Evolutionary conservation across 257 asterid genomes (phyloP), one percentile per base, ranked within the genome.

Genomic region (Coffea canephora): DNA sequence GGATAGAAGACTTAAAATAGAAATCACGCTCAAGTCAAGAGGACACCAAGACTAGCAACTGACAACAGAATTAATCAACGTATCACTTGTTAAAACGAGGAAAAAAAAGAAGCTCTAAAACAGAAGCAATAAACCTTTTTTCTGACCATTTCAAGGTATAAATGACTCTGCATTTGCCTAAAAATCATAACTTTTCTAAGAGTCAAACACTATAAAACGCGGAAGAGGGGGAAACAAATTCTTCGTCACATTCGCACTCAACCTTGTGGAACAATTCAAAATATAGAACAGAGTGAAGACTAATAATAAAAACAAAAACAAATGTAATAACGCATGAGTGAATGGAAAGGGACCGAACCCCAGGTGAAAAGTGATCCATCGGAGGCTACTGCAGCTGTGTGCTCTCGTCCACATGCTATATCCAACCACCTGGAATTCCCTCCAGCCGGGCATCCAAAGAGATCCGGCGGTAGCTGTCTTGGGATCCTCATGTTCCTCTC

Each of bases 311-410:
- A 48, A 57, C 27, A 66, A 15, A 21, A 48, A 57, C 27, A 27
- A 66, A 34, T 14, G 27, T 1, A 18, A 8, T 14, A 57, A 12
- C 6, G 23, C 23, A 34, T 0, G 72, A 67, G 73, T 52, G 13
- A 50, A 73, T 74, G 79, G 34, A 84, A 62, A 67, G 80, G 69
- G 5, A 70, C 1, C 81, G 71, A 87, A 95, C 99, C 99, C 99
- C 98, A 95, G 19, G 99, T 93, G 87, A 93, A 93, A 64, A 95
- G 90, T 10, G 94, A 91, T 25, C 99, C 98, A 82, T 95, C 96
- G 57, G 98, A 95, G 52, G 99, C 92, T 43, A 93, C 90, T 50
- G 94, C 93, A 11, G 98, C 95, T 21, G 98, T 95, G 85, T 95
- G 99, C 67, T 92, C 97, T 41, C 96, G 91, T 41, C 97, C 99